Conservation (phyloP, 2,329 filamentous ascomycete species). For the Cytospora schulzeri region DNA sequence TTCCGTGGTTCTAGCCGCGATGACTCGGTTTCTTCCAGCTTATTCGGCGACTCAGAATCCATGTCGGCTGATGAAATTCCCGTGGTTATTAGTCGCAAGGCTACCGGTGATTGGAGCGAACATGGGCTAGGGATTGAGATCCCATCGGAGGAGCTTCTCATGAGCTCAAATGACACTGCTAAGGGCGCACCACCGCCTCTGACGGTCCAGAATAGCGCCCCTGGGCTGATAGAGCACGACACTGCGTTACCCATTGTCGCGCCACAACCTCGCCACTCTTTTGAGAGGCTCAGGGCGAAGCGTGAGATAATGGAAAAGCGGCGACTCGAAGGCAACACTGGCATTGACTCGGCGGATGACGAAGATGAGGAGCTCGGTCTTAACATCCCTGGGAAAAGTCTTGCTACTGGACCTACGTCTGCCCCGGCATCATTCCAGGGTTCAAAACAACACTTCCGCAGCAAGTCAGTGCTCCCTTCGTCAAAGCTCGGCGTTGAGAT, state of each 20-base stretch:
- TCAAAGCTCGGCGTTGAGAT: conserved; percentile 95
- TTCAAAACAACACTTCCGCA: conserved; percentile 48
- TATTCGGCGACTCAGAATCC: conserved; percentile 85
- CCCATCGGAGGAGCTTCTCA: conserved; percentile 58
- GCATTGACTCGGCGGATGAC: conserved; percentile 85
- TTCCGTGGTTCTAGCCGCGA: conserved; percentile 80
- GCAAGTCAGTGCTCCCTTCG: conserved; percentile 65
- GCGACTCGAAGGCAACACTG: conserved; percentile 62
- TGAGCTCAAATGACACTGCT: conserved; percentile 38
- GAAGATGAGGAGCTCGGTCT: conserved; percentile 87
- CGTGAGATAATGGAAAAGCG: conserved; percentile 75
- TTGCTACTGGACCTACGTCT: conserved; percentile 20
- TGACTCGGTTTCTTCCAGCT: conserved; percentile 85
- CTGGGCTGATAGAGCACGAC: conserved; percentile 58
- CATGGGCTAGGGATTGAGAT: conserved; percentile 84
- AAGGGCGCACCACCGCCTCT: conserved; percentile 57
- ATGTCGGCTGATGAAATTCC: conserved; percentile 77
- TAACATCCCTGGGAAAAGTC: conserved; percentile 40
- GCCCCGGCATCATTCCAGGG: conserved; percentile 14
- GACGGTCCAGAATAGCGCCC: conserved; percentile 65
- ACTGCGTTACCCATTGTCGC: conserved; percentile 45
- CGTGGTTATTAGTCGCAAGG: conserved; percentile 72
- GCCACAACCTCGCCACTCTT: conserved; percentile 61
- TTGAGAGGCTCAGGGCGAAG: conserved; percentile 74
- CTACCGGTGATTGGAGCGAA: conserved; percentile 77